Conservation (phyloP, 2,329 filamentous ascomycete genomes). For the Penicillium sp. region DNA sequence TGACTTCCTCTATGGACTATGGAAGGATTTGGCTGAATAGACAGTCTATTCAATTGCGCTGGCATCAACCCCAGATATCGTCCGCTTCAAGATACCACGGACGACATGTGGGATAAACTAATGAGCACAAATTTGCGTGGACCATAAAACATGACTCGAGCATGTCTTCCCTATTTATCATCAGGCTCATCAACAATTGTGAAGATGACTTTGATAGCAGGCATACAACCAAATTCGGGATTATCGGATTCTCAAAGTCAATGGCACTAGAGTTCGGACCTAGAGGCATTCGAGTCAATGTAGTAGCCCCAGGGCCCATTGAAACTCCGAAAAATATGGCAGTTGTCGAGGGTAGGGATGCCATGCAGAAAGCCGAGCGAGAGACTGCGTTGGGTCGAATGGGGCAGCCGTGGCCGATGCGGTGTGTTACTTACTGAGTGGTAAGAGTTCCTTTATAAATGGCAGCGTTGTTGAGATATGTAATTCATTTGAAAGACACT, state of each 20-base stretch:
- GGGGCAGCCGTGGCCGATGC: neutral
- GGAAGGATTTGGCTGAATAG: neutral
- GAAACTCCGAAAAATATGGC: neutral
- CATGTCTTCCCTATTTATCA: neutral
- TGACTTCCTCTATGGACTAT: neutral
- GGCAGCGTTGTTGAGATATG: neutral
- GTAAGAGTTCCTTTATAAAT: neutral
- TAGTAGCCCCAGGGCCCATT: slow-evolving; percentile 9
- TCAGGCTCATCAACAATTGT: neutral
- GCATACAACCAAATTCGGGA: neutral
- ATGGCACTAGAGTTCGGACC: neutral
- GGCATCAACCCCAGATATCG: neutral
- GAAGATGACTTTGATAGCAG: slow-evolving; percentile 14
- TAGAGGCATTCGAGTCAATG: neutral
- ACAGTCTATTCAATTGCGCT: neutral
- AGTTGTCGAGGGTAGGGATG: neutral
- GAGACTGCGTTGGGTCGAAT: neutral
- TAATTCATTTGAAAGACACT: too few species aligned
- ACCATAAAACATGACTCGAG: neutral
- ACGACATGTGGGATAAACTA: neutral
- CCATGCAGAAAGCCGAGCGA: neutral
- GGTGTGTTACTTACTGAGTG: neutral
- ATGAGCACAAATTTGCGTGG: neutral
- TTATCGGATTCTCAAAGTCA: neutral
- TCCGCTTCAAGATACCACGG: neutral